Evolutionary conservation across 2,329 filamentous ascomycete species (phyloP).

Genomic region (Fusarium sterilihyphosum): DNA sequence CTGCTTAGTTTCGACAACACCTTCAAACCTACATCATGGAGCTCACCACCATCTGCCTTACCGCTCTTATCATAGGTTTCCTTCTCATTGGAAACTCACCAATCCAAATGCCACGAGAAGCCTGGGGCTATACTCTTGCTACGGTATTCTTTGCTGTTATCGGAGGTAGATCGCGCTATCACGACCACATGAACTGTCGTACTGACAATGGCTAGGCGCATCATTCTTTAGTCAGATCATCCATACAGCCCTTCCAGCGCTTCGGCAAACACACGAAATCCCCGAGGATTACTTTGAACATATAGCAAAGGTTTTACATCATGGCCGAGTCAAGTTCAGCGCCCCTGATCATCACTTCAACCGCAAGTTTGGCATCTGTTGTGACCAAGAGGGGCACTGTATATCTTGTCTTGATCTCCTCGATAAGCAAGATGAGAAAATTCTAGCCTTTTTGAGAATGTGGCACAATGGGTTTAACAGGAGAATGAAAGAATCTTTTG

Average conservation of each 20-base stretch:
- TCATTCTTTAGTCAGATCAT: neutral
- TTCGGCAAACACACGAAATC: neutral
- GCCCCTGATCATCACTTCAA: neutral
- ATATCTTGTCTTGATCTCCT: neutral
- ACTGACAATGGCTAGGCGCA: neutral
- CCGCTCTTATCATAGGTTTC: neutral
- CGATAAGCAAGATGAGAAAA: neutral
- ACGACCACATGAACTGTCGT: neutral
- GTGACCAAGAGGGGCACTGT: neutral
- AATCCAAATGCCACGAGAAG: neutral
- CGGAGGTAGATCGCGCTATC: neutral
- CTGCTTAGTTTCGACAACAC: neutral
- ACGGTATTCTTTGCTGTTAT: neutral
- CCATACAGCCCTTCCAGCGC: neutral
- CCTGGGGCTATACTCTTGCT: neutral
- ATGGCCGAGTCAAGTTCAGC: neutral
- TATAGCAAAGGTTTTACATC: neutral
- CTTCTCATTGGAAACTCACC: neutral
- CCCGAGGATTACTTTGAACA: neutral
- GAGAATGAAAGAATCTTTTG: neutral
- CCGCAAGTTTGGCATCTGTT: conserved; percentile 1
- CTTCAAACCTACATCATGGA: neutral
- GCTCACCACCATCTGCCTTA: neutral
- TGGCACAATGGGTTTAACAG: neutral
- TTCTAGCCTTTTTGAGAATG: no score